A percentile compares a stretch with the other conserved stretches of the same genome.
Evolutionary conservation across 257 asterid genomes (phyloP).

Genomic region (Sherardia arvensis): DNA sequence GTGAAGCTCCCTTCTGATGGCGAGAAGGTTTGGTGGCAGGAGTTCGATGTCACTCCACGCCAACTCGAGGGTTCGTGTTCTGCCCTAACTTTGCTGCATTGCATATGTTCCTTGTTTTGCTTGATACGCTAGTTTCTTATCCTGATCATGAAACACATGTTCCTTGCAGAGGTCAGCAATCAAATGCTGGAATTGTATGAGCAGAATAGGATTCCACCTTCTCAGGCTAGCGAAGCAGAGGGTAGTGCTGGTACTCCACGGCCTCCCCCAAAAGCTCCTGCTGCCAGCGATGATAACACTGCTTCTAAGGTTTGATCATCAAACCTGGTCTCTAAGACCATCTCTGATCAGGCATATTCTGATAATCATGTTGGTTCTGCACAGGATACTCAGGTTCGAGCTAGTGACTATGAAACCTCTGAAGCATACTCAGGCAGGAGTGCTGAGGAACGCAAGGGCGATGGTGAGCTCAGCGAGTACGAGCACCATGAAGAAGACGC

Average conservation of each 20-base stretch:
- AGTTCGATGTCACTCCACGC: slow-evolving; percentile 98
- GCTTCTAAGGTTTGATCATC: slow-evolving; percentile 35
- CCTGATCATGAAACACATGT: slow-evolving; percentile 7
- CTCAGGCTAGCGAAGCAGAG: slow-evolving; percentile 74
- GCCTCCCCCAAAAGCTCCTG: slow-evolving; percentile 39
- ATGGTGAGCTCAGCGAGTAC: too few species aligned
- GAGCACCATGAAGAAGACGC: too few species aligned
- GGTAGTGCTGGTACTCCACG: slow-evolving; percentile 58
- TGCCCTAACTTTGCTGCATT: slow-evolving; percentile 31
- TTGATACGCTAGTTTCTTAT: background rate
- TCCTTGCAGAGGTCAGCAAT: slow-evolving; percentile 90
- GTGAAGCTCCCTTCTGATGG: slow-evolving; percentile 96
- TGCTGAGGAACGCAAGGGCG: too few species aligned
- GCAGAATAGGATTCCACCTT: slow-evolving; percentile 54
- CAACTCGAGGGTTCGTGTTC: slow-evolving; percentile 92
- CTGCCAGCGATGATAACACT: slow-evolving; percentile 39
- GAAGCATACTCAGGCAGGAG: slow-evolving; percentile 4
- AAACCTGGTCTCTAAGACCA: slow-evolving; percentile 37
- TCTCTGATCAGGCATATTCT: slow-evolving; percentile 18
- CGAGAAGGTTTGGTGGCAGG: slow-evolving; percentile 99
- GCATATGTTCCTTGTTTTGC: background rate
- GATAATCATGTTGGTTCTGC: slow-evolving; percentile 23
- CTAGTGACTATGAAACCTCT: slow-evolving; percentile 20
- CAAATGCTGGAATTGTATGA: slow-evolving; percentile 87
- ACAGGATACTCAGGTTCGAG: slow-evolving; percentile 20